A percentile compares a stretch with the other conserved stretches of the same genome.
Conservation (phyloP, 441 rosid species). For the Gossypium davidsonii region DNA sequence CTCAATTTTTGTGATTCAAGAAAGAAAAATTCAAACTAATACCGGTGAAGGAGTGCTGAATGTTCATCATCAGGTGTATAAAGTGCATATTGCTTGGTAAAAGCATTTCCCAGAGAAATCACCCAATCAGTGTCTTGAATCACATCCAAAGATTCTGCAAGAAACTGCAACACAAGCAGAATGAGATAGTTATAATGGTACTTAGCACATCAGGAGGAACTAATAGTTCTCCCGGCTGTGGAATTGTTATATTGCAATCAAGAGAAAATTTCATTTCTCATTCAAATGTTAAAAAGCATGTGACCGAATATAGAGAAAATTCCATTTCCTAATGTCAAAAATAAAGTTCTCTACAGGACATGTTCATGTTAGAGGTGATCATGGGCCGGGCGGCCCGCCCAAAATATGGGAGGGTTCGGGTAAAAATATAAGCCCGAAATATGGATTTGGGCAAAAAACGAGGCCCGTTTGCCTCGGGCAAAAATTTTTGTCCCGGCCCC, state of each 20-base stretch:
- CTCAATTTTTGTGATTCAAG: not conserved
- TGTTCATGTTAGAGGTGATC: not conserved
- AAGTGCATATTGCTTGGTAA: conserved; percentile 73
- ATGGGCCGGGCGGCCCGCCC: too few relatives aligned
- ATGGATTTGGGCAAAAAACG: too few relatives aligned
- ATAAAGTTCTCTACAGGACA: not conserved
- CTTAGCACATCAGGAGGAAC: not conserved
- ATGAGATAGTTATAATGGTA: conserved; percentile 5
- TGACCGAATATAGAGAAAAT: not conserved
- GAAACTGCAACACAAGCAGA: conserved; percentile 56
- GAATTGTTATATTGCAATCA: not conserved
- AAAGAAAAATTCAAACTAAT: conserved; percentile 15
- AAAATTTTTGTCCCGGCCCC: too few relatives aligned
- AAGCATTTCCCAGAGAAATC: conserved; percentile 85
- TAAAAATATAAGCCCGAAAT: too few relatives aligned
- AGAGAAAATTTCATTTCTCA: not conserved
- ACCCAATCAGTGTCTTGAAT: conserved; percentile 84
- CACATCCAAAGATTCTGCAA: conserved; percentile 96
- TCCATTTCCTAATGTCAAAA: not conserved
- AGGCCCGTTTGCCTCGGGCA: too few relatives aligned
- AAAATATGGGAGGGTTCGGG: too few relatives aligned
- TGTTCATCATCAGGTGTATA: conserved; percentile 81
- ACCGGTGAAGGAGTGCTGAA: conserved; percentile 93
- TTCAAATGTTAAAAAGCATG: not conserved
- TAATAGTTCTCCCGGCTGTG: not conserved